These are phyloP conservation scores for Sporothrix curviconia DNA, from an alignment of 2,329 filamentous ascomycete species.

Conservation along the genomic window DNA sequence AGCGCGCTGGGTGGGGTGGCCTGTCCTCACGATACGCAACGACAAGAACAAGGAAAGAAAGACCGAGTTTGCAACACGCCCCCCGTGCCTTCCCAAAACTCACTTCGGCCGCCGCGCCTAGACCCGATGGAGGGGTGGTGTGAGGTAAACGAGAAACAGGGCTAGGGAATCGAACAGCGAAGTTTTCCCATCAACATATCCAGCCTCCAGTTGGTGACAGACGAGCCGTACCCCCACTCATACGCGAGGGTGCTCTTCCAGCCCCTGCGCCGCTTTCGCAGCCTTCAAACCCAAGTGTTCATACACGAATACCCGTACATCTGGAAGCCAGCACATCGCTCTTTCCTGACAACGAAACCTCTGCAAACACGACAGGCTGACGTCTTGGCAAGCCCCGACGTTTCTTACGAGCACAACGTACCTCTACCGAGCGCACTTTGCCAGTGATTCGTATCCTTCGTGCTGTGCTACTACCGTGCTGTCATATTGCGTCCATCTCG, in stretches of 20 bases:
- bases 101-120: slow-evolving; percentile 1
- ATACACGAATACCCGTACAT: no score
- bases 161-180: slow-evolving; percentile 7
- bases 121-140: background rate
- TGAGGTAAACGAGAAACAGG: background rate
- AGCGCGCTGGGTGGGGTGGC: background rate
- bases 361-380: background rate
- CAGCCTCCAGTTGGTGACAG: background rate
- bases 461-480: background rate
- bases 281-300: no score
- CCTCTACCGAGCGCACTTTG: background rate
- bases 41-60: background rate
- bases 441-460: background rate
- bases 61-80: background rate
- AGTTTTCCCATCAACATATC: background rate
- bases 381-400: background rate
- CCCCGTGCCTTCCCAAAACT: background rate
- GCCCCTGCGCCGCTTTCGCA: background rate
- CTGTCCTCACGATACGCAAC: background rate
- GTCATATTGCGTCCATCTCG: no score
- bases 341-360: background rate
- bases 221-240: background rate
- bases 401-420: no score
- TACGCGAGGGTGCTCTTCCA: no score
- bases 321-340: background rate